These are phyloP conservation scores for Globisporangium spinosum DNA, from an alignment of 352 stramenopile species.

Conservation along the genomic window DNA sequence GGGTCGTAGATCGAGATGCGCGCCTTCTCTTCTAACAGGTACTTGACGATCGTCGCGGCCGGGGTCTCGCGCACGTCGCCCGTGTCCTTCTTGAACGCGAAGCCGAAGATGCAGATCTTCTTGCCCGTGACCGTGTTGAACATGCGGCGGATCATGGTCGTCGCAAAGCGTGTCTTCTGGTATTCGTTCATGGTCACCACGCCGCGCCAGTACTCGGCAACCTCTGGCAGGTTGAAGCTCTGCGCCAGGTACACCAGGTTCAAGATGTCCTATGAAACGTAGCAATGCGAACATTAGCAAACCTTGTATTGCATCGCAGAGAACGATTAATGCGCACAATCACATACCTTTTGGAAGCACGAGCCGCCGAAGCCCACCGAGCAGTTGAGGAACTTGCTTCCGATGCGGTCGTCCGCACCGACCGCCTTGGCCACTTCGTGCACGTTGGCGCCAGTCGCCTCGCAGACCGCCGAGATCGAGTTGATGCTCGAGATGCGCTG, in stretches of 20 bases:
- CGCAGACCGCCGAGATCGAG: conserved; percentile 98
- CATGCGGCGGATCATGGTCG: conserved; percentile 97
- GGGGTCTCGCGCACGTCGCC: conserved; percentile 98
- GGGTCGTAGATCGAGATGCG: conserved; percentile 97
- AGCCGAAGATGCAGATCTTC: conserved; percentile 98
- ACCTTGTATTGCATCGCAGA: conserved; percentile 18
- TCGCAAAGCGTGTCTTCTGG: conserved; percentile 98
- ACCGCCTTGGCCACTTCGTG: conserved; percentile 97
- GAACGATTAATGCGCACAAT: neutral
- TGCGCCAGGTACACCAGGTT: conserved; percentile 99
- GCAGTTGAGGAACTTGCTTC: conserved; percentile 96
- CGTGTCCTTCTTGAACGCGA: conserved; percentile 99
- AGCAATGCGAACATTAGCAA: neutral
- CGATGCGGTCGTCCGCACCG: conserved; percentile 97
- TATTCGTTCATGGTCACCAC: conserved; percentile 99
- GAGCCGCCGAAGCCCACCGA: conserved; percentile 98
- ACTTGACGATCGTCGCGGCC: conserved; percentile 96
- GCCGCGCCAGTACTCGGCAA: conserved; percentile 98
- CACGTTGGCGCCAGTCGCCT: conserved; percentile 98
- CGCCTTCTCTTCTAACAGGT: conserved; percentile 94
- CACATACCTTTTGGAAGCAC: conserved; percentile 94
- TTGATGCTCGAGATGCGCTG: conserved; percentile 99
- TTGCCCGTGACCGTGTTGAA: conserved; percentile 99
- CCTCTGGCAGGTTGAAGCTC: conserved; percentile 96
- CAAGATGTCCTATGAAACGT: conserved; percentile 90